Evolutionary conservation across 768 basidiomycete genomes (phyloP).

Genomic region (Holtermannia corniformis): DNA sequence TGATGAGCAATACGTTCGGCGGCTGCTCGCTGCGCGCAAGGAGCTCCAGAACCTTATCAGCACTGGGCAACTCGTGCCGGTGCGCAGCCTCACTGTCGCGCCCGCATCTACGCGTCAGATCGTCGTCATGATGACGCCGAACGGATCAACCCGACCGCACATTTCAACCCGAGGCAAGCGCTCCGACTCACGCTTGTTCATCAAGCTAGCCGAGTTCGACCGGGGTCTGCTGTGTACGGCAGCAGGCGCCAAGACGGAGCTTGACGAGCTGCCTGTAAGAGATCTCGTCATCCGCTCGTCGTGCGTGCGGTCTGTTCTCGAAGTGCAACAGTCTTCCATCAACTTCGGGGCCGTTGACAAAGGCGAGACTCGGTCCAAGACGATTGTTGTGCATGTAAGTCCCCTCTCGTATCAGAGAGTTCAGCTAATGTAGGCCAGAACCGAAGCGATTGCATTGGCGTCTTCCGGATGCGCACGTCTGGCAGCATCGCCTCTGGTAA

Average conservation of each 20-base stretch:
- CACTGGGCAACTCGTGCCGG: constrained; percentile 23
- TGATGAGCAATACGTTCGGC: constrained; percentile 33
- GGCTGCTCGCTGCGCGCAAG: constrained; percentile 23
- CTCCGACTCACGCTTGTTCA: constrained; percentile 36
- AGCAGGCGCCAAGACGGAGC: constrained; percentile 3
- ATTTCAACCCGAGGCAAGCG: constrained; percentile 26
- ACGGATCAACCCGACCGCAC: constrained; percentile 30
- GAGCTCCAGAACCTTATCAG: constrained; percentile 27
- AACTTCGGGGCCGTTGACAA: constrained; percentile 39
- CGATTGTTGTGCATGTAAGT: constrained; percentile 31
- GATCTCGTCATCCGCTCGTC: constrained; percentile 34
- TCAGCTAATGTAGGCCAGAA: constrained; percentile 13
- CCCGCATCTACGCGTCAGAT: constrained; percentile 16
- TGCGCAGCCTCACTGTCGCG: constrained; percentile 16
- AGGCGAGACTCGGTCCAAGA: constrained; percentile 34
- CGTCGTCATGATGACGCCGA: constrained; percentile 35
- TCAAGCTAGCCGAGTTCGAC: constrained; percentile 33
- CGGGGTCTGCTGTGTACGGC: constrained; percentile 6
- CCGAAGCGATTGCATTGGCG: constrained; percentile 33
- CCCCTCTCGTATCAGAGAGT: neutral
- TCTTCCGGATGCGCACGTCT: constrained; percentile 35
- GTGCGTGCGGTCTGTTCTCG: constrained; percentile 29
- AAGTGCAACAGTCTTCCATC: constrained; percentile 38
- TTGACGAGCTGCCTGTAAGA: constrained; percentile 29
- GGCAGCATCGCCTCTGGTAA: constrained; percentile 38